Percentiles rank a stretch among this genome's conserved stretches.
Conservation (phyloP, 1,284 basidiomycete species). For the Puccinia triticina region DNA sequence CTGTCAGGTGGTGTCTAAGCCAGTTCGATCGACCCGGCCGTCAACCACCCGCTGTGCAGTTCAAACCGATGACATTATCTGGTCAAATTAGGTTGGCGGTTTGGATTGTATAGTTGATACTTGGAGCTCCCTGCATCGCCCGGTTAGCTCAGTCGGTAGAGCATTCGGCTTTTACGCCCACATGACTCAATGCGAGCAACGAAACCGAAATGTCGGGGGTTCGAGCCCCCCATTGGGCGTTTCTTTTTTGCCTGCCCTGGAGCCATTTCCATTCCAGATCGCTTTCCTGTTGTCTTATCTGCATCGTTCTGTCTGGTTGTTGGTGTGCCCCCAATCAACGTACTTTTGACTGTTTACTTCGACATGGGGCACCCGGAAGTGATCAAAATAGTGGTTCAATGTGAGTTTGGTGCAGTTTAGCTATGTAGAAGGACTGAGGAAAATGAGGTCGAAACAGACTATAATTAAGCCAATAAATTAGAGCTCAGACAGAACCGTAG, state of each 20-base stretch:
- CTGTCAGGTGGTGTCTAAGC: not conserved
- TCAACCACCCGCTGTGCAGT: not conserved
- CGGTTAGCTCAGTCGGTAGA: constrained; percentile 51
- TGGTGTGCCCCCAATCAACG: too few relatives aligned
- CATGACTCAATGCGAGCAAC: not conserved
- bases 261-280: too few relatives aligned
- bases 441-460: not conserved
- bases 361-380: too few relatives aligned
- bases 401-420: too few relatives aligned
- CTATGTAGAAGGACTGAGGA: too few relatives aligned
- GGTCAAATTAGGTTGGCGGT: too few relatives aligned
- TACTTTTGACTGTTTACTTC: too few relatives aligned
- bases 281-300: too few relatives aligned
- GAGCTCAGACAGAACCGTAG: not conserved
- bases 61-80: not conserved
- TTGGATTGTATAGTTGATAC: too few relatives aligned
- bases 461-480: not conserved
- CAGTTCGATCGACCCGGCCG: not conserved
- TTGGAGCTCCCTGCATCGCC: too few relatives aligned
- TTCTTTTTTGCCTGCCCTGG: not conserved
- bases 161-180: constrained; percentile 45
- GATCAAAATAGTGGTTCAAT: too few relatives aligned
- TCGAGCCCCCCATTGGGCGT: constrained; percentile 51
- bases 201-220: constrained; percentile 51
- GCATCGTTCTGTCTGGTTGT: too few relatives aligned